Percentiles rank a stretch among this genome's conserved stretches.
These are phyloP conservation scores for Plenodomus tracheiphilus DNA, from an alignment of 2,329 filamentous ascomycete genomes.

Conservation along the genomic window DNA sequence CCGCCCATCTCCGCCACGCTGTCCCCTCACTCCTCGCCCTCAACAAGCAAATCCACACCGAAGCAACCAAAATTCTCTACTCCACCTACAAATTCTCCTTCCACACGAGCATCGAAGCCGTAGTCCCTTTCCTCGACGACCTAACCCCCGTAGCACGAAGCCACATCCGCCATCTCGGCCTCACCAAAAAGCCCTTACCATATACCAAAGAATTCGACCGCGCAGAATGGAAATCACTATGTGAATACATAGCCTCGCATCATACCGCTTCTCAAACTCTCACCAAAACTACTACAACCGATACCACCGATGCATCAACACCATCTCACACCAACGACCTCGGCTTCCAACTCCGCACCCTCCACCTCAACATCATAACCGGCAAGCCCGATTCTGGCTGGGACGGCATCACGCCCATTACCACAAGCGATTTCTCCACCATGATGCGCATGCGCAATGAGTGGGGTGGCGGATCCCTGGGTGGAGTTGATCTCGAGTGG, in stretches of 20 bases:
- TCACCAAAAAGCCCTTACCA: conserved; percentile 61
- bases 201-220: conserved; percentile 60
- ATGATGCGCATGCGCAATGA: conserved; percentile 32
- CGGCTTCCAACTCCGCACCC: conserved; percentile 15
- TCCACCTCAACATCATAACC: conserved; percentile 58
- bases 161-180: conserved; percentile 54
- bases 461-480: conserved; percentile 23
- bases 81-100: conserved; percentile 62
- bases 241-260: conserved; percentile 43
- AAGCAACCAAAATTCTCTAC: conserved; percentile 62
- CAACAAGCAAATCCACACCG: conserved; percentile 52
- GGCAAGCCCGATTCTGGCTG: conserved; percentile 55
- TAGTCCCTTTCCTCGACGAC: conserved; percentile 63
- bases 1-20: conserved; percentile 51
- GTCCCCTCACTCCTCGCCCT: conserved; percentile 33
- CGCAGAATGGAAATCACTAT: conserved; percentile 59
- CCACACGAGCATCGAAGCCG: conserved; percentile 62
- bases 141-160: conserved; percentile 54
- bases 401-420: conserved; percentile 49
- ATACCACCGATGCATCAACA: not conserved
- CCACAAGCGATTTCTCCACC: conserved; percentile 22
- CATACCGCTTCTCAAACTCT: not conserved
- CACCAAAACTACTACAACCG: not conserved
- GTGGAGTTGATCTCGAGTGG: conserved; percentile 56
- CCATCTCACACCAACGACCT: not conserved